phyloP scores from a whole-genome alignment of 345 rosid species.

The Cardamine resedifolia region DNA sequence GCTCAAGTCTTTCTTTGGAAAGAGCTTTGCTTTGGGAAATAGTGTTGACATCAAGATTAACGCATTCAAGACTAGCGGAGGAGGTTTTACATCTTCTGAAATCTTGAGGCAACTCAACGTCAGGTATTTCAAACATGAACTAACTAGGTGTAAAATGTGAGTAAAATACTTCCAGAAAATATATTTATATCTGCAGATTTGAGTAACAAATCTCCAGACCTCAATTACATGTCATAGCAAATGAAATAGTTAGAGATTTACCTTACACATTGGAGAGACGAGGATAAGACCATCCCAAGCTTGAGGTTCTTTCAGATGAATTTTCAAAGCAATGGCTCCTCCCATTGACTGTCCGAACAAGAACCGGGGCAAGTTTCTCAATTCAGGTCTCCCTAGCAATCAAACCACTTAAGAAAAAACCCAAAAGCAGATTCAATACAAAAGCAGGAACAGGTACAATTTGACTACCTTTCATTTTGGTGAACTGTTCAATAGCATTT shows the following conservation, averaged over 20 bases:
- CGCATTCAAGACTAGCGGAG: conserved; percentile 53
- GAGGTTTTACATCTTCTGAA: conserved; percentile 74
- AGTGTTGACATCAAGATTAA: conserved; percentile 54
- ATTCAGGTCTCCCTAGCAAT: conserved; percentile 62
- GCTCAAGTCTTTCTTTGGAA: conserved; percentile 67
- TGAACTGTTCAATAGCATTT: conserved; percentile 66
- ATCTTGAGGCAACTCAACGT: conserved; percentile 59
- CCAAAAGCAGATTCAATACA: not conserved
- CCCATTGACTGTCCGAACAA: conserved; percentile 96
- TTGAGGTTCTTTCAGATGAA: conserved; percentile 69
- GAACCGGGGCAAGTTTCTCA: conserved; percentile 69
- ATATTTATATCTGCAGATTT: not conserved
- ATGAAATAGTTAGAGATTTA: conserved; percentile 33
- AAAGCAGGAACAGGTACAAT: conserved; percentile 1
- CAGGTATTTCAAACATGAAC: conserved; percentile 29
- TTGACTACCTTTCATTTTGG: conserved; percentile 75
- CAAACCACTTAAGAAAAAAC: conserved; percentile 17
- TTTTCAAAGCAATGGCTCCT: conserved; percentile 88
- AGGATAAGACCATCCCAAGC: conserved; percentile 92
- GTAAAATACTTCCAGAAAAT: not conserved
- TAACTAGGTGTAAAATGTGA: not conserved
- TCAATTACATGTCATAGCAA: not conserved
- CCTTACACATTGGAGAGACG: conserved; percentile 97
- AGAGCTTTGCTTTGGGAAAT: conserved; percentile 84
- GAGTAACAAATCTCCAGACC: not conserved